Conservation (phyloP, 768 basidiomycete species). For the Suillus bovinus region DNA sequence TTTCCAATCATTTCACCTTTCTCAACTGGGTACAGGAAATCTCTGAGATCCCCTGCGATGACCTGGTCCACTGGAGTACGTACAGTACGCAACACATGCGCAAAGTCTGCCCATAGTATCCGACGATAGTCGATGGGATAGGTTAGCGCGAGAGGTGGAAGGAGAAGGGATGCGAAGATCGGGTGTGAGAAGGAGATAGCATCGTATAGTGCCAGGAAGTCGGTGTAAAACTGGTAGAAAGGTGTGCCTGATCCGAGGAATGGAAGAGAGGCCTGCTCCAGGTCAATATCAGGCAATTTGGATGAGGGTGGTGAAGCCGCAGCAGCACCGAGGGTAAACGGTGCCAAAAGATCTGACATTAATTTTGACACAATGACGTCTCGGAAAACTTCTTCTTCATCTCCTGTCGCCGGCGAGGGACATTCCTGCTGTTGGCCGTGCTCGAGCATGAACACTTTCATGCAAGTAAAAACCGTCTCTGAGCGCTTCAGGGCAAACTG, state of each 20-base stretch:
- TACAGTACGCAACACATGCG: conserved; percentile 60
- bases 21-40: conserved; percentile 77
- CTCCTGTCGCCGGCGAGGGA: conserved; percentile 21
- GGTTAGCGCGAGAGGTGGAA: conserved; percentile 73
- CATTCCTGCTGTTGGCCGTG: conserved; percentile 54
- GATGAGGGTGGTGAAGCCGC: conserved; percentile 4
- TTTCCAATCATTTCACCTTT: conserved; percentile 55
- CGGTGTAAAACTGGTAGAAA: conserved; percentile 93
- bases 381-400: conserved; percentile 73
- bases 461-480: conserved; percentile 67
- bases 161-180: conserved; percentile 70
- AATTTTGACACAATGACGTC: conserved; percentile 59
- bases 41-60: conserved; percentile 51
- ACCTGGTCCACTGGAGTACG: conserved; percentile 51
- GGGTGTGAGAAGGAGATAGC: conserved; percentile 85
- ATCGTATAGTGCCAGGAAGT: conserved; percentile 89
- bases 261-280: conserved; percentile 56
- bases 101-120: conserved; percentile 80
- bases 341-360: conserved; percentile 60
- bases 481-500: conserved; percentile 29
- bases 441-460: conserved; percentile 97
- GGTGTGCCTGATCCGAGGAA: conserved; percentile 71
- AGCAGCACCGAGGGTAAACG: conserved; percentile 43
- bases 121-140: conserved; percentile 85
- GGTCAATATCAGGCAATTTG: conserved; percentile 3